Conservation (phyloP, 2,329 filamentous ascomycete species). For the Cytospora leucostoma region DNA sequence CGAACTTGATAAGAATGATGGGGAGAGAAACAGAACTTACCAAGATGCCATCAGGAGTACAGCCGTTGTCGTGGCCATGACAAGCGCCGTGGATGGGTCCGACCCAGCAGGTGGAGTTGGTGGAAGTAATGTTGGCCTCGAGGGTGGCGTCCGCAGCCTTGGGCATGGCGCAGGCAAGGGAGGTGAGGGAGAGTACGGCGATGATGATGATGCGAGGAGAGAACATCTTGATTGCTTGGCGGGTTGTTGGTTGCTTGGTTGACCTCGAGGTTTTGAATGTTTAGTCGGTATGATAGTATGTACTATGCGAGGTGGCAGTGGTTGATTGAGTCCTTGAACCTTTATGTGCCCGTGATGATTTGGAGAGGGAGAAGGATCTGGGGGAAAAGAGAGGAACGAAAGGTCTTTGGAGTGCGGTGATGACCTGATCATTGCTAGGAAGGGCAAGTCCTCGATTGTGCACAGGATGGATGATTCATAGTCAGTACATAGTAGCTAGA, state of each 20-base stretch:
- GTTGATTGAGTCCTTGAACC: not conserved
- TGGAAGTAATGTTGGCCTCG: not conserved
- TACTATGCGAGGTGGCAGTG: not conserved
- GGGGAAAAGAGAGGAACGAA: not conserved
- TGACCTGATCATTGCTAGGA: not conserved
- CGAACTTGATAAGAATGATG: too few species aligned
- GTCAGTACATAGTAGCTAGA: too few species aligned
- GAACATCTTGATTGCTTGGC: constrained; percentile 1
- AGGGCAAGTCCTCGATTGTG: too few species aligned
- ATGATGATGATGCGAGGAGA: not conserved
- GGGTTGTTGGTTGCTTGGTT: not conserved
- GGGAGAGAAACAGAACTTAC: not conserved
- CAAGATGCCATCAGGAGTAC: not conserved
- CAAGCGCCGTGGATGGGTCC: constrained; percentile 5
- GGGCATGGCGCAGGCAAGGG: not conserved
- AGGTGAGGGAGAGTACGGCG: not conserved
- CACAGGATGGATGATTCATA: not conserved
- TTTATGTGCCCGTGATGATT: not conserved
- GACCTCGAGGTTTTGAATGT: not conserved
- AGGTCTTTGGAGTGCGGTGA: not conserved
- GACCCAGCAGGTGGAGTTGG: constrained; percentile 15
- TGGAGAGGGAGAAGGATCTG: not conserved
- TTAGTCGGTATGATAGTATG: not conserved
- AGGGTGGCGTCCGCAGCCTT: not conserved
- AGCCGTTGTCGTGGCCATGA: constrained; percentile 6